Evolutionary conservation across 345 rosid genomes (phyloP).

Genomic region (Jatropha curcas): DNA sequence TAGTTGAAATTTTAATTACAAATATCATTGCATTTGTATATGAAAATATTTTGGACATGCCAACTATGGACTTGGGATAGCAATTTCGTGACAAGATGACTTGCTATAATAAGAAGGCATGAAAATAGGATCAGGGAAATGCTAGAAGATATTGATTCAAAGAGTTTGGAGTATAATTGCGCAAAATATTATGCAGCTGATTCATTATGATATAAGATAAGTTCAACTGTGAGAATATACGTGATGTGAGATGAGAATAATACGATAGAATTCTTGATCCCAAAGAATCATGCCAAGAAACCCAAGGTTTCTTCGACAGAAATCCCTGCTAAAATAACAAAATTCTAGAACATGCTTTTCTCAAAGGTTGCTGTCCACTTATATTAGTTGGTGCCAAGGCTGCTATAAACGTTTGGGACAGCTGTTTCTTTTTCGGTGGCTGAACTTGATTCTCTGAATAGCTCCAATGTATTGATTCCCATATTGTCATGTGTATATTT

Average conservation of each 20-base stretch:
- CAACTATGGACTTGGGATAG: not conserved
- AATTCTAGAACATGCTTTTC: too few relatives aligned
- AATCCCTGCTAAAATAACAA: too few relatives aligned
- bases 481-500: too few relatives aligned
- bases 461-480: too few relatives aligned
- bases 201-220: not conserved
- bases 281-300: too few relatives aligned
- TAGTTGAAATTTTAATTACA: not conserved
- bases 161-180: not conserved
- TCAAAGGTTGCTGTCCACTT: too few relatives aligned
- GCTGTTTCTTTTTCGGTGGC: too few relatives aligned
- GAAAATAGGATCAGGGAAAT: not conserved
- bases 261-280: too few relatives aligned
- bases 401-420: too few relatives aligned
- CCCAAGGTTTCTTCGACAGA: too few relatives aligned
- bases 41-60: slow-evolving; percentile 1
- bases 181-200: not conserved
- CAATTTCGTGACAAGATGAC: not conserved
- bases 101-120: not conserved
- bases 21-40: not conserved
- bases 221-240: slow-evolving; percentile 2
- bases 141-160: not conserved
- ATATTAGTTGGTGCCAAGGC: too few relatives aligned
- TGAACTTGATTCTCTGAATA: too few relatives aligned
- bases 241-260: not conserved